These are phyloP conservation scores for Juglanconis oblonga DNA, from an alignment of 2,329 filamentous ascomycete species.

Conservation along the genomic window DNA sequence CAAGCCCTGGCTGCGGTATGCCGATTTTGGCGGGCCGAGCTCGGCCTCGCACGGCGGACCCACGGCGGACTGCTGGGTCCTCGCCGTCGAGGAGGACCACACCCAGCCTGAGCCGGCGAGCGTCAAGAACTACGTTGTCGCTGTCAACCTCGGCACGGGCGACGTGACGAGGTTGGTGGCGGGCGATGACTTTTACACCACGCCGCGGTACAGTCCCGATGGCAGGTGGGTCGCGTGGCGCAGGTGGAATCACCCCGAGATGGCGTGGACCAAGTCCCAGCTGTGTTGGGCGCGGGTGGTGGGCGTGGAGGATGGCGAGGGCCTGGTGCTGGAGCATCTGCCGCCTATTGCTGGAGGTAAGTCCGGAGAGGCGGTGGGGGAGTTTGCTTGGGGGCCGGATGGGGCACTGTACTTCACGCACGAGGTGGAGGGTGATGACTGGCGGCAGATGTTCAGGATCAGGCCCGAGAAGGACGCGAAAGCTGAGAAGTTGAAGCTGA, in stretches of 20 bases:
- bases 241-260: constrained; percentile 52
- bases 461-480: constrained; percentile 24
- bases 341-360: constrained; percentile 14
- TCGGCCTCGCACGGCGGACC: neutral
- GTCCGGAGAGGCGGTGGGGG: constrained; percentile 41
- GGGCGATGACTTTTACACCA: constrained; percentile 52
- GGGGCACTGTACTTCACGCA: constrained; percentile 46
- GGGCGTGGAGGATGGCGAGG: constrained; percentile 27
- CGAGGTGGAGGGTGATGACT: constrained; percentile 37
- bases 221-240: constrained; percentile 48
- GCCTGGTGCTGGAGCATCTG: constrained; percentile 28
- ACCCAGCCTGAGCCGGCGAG: constrained; percentile 28
- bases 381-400: constrained; percentile 50
- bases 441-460: constrained; percentile 43
- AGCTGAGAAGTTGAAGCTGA: constrained; percentile 28
- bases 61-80: constrained; percentile 38
- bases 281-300: constrained; percentile 41
- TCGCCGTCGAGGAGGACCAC: constrained; percentile 54
- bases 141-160: constrained; percentile 38
- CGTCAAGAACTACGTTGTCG: constrained; percentile 38
- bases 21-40: constrained; percentile 43
- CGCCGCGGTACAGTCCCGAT: constrained; percentile 46
- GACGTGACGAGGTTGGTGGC: constrained; percentile 36
- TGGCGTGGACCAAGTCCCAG: constrained; percentile 48
- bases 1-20: constrained; percentile 36